Evolutionary conservation across 139 green algal genomes (phyloP), one percentile per base, ranked within the genome.

Genomic region (Coelastrella sp.): DNA sequence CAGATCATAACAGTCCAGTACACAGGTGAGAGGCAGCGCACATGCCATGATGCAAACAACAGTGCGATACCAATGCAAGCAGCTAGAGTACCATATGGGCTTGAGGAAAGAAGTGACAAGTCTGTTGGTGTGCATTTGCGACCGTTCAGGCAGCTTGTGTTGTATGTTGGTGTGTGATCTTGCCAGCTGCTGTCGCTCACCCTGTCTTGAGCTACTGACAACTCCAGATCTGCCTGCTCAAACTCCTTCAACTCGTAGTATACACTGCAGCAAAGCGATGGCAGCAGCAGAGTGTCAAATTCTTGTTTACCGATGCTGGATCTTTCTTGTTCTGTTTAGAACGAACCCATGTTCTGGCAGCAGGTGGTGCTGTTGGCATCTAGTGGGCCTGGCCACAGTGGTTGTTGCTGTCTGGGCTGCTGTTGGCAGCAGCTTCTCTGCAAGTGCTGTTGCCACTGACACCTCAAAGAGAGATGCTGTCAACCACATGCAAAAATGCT

Each of bases 181-280:
- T 14, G 63, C 63, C 25, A 17, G 75, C 75, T 82, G 79, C 57
- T 72, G 19, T 8, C 35, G n/a, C 79, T 80, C 68, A 88, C 84
- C 68, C 68, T 73, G 27, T 88, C 68, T 57, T 88, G 84, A 17
- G 84, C 84, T 7, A 81, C 58, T 35, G 61, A 60, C 20, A 88
- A 20, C 1, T 80, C 84, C 68, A 88, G 58, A 5, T 88, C 65
- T 14, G 84, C 25, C 84, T 88, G 84, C 22, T 88, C 84, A 72
- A 88, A 88, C 49, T 65, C 68, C 49, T 80, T 80, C 19, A 88
- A n/a, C 4, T 81, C 68, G 8, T 58, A n/a, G 14, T 88, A 88
- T 22, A 88, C 66, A 88, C 84, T 88, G 84, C 68, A 81, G 84
- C 19, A 88, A 17, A 81, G 14, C 0, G 6, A 68, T 70, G 49